Evolutionary conservation across 768 basidiomycete species (phyloP).

Genomic region (Trametes coccinea): DNA sequence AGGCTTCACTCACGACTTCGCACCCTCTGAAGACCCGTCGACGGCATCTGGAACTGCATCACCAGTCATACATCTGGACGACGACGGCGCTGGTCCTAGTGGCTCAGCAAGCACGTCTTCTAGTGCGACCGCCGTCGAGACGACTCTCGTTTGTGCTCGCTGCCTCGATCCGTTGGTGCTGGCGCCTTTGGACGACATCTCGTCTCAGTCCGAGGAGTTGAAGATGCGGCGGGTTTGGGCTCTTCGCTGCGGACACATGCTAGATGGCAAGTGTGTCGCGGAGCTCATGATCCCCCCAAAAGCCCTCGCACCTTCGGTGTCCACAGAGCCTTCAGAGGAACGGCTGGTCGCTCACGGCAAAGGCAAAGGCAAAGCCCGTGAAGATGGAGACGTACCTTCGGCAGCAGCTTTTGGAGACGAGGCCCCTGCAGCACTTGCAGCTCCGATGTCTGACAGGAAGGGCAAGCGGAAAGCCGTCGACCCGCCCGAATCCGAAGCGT

Average conservation of each 20-base stretch:
- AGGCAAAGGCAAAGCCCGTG: constrained; percentile 38
- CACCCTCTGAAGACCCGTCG: constrained; percentile 31
- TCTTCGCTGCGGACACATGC: constrained; percentile 73
- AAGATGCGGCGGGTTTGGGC: constrained; percentile 61
- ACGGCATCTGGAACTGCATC: constrained; percentile 29
- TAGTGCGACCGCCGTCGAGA: constrained; percentile 36
- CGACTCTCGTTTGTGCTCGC: constrained; percentile 62
- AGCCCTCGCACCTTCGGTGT: neutral
- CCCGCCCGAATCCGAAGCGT: constrained; percentile 2
- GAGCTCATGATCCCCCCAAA: constrained; percentile 51
- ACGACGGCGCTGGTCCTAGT: constrained; percentile 32
- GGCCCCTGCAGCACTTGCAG: constrained; percentile 20
- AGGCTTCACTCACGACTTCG: constrained; percentile 74
- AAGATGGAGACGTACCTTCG: neutral
- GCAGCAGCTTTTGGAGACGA: neutral
- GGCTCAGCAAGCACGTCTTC: constrained; percentile 27
- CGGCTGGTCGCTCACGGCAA: constrained; percentile 34
- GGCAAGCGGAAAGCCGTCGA: constrained; percentile 23
- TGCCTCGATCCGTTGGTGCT: constrained; percentile 68
- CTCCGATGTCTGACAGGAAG: constrained; percentile 9
- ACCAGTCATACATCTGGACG: constrained; percentile 45
- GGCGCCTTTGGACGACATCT: constrained; percentile 40
- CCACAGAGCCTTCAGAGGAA: constrained; percentile 4
- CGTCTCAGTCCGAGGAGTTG: constrained; percentile 36
- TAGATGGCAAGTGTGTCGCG: constrained; percentile 75